Conservation (phyloP, 2,329 filamentous ascomycete species). For the Dryadomyces quercus-mongolicae region DNA sequence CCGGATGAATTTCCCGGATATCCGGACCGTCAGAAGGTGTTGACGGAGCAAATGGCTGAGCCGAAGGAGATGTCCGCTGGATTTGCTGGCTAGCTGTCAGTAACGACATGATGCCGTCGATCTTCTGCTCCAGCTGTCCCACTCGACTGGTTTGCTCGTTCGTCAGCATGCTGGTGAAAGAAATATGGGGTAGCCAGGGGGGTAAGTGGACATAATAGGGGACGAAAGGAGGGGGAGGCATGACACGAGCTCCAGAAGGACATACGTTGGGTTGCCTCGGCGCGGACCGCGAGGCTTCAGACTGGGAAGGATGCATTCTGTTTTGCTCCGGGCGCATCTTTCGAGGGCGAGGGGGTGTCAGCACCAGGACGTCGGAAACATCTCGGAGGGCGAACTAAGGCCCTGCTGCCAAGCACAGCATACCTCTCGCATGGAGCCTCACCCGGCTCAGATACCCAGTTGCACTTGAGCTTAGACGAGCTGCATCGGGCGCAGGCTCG, state of each 20-base stretch:
- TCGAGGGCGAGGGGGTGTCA: too few species aligned
- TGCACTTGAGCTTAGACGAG: conserved; percentile 14
- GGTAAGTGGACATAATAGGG: neutral
- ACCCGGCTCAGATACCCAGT: conserved; percentile 13
- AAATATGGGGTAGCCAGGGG: neutral
- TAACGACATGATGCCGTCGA: conserved; percentile 26
- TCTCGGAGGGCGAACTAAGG: too few species aligned
- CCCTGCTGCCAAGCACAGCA: neutral
- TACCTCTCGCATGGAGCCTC: conserved; percentile 13
- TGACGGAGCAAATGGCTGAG: neutral
- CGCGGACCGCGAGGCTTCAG: conserved; percentile 13
- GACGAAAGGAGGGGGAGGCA: too few species aligned
- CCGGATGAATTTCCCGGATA: neutral
- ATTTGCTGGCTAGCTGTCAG: conserved; percentile 20
- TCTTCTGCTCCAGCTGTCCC: conserved; percentile 25
- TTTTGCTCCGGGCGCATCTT: conserved; percentile 11
- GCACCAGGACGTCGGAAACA: neutral
- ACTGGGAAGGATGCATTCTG: conserved; percentile 12
- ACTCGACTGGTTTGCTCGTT: conserved; percentile 18
- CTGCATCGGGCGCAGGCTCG: conserved; percentile 20
- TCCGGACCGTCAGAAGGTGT: neutral
- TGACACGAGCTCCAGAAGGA: too few species aligned
- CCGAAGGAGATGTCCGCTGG: neutral
- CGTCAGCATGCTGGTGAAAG: neutral
- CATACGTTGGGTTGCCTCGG: conserved; percentile 12